These are phyloP conservation scores for Acanthamoeba healyi DNA, from an alignment of 208 protist species.

Conservation along the genomic window DNA sequence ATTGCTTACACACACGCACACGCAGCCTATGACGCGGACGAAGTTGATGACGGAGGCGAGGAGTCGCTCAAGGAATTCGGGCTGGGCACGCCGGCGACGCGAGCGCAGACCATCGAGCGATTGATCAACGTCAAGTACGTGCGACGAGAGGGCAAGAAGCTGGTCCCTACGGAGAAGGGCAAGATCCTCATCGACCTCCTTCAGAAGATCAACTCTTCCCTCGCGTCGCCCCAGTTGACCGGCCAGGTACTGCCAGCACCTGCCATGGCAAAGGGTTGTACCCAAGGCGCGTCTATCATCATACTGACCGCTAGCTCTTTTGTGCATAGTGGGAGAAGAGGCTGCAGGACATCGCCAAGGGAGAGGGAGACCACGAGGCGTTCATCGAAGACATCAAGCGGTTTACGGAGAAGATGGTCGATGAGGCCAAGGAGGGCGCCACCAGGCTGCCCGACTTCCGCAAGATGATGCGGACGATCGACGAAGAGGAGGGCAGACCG, in stretches of 20 bases:
- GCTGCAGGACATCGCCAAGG: slow-evolving; percentile 65
- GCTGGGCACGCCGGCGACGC: slow-evolving; percentile 68
- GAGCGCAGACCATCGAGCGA: slow-evolving; percentile 62
- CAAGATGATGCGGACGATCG: slow-evolving; percentile 42
- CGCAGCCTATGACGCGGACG: slow-evolving; percentile 1
- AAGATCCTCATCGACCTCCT: slow-evolving; percentile 70
- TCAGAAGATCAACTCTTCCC: slow-evolving; percentile 37
- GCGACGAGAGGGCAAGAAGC: slow-evolving; percentile 48
- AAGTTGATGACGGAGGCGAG: background rate
- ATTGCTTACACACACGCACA: background rate
- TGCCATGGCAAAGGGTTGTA: too few relatives aligned
- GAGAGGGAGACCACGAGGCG: background rate
- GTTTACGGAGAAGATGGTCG: slow-evolving; percentile 30
- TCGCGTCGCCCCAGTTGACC: slow-evolving; percentile 43
- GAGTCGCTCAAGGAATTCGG: slow-evolving; percentile 72
- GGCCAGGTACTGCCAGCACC: slow-evolving; percentile 47
- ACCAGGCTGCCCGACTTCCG: slow-evolving; percentile 12
- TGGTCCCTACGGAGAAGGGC: slow-evolving; percentile 74
- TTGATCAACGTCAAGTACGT: slow-evolving; percentile 67
- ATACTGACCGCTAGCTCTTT: too few relatives aligned
- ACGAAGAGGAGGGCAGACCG: slow-evolving; percentile 29
- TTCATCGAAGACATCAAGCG: slow-evolving; percentile 72
- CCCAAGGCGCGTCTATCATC: too few relatives aligned
- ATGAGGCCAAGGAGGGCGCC: slow-evolving; percentile 61
- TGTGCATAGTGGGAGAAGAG: slow-evolving; percentile 60